These are phyloP conservation scores for Magnaporthales sp. DNA, from an alignment of 2,329 filamentous ascomycete species.

Conservation along the genomic window DNA sequence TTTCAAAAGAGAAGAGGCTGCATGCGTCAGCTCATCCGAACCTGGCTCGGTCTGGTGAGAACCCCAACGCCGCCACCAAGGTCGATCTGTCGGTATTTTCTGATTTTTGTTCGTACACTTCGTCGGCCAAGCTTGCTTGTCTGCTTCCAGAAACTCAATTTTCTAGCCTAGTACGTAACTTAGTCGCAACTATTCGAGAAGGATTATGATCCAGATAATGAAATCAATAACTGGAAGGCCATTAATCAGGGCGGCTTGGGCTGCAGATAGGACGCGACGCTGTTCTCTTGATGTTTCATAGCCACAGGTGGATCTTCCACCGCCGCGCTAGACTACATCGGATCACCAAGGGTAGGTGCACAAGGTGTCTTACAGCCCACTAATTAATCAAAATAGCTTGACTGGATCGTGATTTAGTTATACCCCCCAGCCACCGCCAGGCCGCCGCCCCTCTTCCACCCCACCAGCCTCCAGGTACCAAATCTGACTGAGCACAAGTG, in stretches of 20 bases:
- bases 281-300: background rate
- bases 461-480: background rate
- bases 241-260: background rate
- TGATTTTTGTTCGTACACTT: background rate
- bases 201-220: background rate
- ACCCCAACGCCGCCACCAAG: background rate
- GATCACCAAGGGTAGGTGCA: background rate
- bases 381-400: background rate
- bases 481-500: background rate
- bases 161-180: background rate
- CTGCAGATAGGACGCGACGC: background rate
- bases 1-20: background rate
- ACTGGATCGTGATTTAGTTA: background rate
- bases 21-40: background rate
- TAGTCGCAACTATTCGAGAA: background rate
- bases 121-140: background rate
- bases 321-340: background rate
- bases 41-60: background rate
- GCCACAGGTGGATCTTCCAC: background rate
- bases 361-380: background rate
- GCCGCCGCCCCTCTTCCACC: background rate
- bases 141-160: background rate
- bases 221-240: background rate
- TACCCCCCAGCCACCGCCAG: slow-evolving; percentile 1
- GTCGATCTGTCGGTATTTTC: background rate